Base-by-base conservation (phyloP, 2,329 filamentous ascomycete species). In the Rhynchosporium graminicola region DNA sequence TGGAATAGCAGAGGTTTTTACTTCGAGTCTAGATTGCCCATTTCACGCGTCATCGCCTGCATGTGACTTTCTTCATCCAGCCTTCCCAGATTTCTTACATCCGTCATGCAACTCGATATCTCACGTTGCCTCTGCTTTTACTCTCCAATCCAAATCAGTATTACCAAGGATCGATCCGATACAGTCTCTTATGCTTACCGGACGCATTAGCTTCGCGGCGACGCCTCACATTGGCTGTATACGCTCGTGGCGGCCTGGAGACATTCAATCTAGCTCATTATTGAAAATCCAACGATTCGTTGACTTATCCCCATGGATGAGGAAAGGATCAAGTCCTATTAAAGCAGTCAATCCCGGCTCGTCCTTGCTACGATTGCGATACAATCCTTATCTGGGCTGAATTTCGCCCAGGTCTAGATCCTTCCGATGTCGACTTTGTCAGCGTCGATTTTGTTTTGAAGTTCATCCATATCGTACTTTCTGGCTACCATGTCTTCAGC, bases 351-450 rank as follows among this genome's bases (percentile, higher is more conserved):
- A 40, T 40, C 26, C 5, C 10, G 38, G 13, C 51, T 54, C 51
- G 29, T 54, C 36, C 33, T 13, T 42, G 33, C 36, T 54, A n/a
- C 51, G 8, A n/a, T 42, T 54, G 51, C 51, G 28, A 54, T 54
- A 33, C 51, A 42, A 36, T 33, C 10, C 51, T 43, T 26, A 57
- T 15, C 13, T 29, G 6, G 9, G 33, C 33, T 36, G 33, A 36
- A 10, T 3, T 10, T 10, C 20, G 20, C 20, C 20, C 20, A 20
- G 20, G 20, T 20, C 20, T 20, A 1, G 20, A 20, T 1, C 1
- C 1, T 20, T 20, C 20, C 20, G 20, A 20, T 20, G 1, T 20
- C 20, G 20, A 20, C 20, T 20, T 20, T 20, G 20, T 20, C 1
- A 20, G 20, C 20, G 20, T 20, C 20, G 20, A 20, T 20, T 1